Conservation (phyloP, 2,329 filamentous ascomycete genomes). For the Colletotrichum paranaense region DNA sequence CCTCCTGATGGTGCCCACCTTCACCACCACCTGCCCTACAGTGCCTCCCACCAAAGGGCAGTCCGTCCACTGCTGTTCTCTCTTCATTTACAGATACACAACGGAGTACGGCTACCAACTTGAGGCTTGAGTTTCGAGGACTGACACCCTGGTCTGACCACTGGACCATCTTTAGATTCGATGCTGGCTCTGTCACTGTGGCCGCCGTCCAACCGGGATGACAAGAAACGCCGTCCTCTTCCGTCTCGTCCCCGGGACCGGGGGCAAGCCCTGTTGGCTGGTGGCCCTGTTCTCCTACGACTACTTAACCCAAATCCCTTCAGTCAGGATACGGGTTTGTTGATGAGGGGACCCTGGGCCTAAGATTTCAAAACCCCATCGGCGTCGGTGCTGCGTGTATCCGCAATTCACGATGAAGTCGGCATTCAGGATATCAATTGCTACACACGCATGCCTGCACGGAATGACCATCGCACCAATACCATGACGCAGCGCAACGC, state of each 20-base stretch:
- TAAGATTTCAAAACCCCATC: constrained; percentile 1
- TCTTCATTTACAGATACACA: background rate
- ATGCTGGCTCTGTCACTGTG: constrained; percentile 7
- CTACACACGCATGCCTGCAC: background rate
- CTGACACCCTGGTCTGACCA: background rate
- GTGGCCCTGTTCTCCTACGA: constrained; percentile 4
- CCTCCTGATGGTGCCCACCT: background rate
- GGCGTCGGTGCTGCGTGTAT: constrained; percentile 7
- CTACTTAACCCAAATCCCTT: constrained; percentile 8
- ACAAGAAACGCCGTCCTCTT: constrained; percentile 27
- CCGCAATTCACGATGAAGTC: background rate
- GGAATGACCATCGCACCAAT: background rate
- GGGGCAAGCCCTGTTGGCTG: background rate
- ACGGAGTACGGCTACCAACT: background rate
- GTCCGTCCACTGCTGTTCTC: background rate
- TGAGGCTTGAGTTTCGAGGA: background rate
- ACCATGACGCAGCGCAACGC: background rate
- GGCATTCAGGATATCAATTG: background rate
- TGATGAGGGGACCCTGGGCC: constrained; percentile 1
- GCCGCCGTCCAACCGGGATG: constrained; percentile 5
- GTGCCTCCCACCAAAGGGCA: background rate
- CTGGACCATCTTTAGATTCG: background rate
- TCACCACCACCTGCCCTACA: background rate
- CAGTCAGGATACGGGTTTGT: constrained; percentile 10
- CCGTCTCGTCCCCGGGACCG: constrained; percentile 23